Evolutionary conservation across 495 filamentous ascomycete species (phyloP).

Genomic region (Lasiosphaeria hispida): DNA sequence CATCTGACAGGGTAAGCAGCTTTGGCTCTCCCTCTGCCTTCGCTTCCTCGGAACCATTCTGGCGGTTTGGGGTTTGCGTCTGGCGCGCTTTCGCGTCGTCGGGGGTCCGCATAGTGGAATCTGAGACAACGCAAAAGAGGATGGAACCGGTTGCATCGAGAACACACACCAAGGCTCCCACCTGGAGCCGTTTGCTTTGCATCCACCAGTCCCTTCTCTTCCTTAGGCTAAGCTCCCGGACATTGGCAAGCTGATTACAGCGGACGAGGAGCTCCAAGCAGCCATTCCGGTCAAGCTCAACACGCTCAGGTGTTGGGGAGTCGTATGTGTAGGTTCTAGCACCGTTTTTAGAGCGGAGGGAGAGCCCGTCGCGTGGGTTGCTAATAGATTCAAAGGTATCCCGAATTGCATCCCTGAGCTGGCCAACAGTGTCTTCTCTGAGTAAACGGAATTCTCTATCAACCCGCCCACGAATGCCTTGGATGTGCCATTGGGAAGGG

Average conservation of each 20-base stretch:
- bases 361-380: not conserved
- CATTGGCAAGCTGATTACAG: conserved; percentile 53
- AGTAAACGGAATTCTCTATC: conserved; percentile 71
- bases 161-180: conserved; percentile 60
- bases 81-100: not conserved
- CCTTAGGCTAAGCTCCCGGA: conserved; percentile 26
- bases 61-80: not conserved
- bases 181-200: conserved; percentile 52
- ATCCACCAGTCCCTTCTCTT: conserved; percentile 61
- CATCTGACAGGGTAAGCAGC: conserved; percentile 22
- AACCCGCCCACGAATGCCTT: conserved; percentile 58
- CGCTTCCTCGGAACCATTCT: not conserved
- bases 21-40: not conserved
- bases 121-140: conserved; percentile 57
- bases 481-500: conserved; percentile 49
- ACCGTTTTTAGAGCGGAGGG: conserved; percentile 16
- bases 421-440: conserved; percentile 63
- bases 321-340: conserved; percentile 41
- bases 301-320: conserved; percentile 31
- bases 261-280: conserved; percentile 55
- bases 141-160: conserved; percentile 43
- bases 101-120: conserved; percentile 24
- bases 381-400: conserved; percentile 34
- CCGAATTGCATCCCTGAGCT: conserved; percentile 57
- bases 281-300: conserved; percentile 44